A percentile compares a stretch with the other conserved stretches of the same genome.
phyloP scores from a whole-genome alignment of 768 basidiomycete genomes.

The Termitomyces sp. region DNA sequence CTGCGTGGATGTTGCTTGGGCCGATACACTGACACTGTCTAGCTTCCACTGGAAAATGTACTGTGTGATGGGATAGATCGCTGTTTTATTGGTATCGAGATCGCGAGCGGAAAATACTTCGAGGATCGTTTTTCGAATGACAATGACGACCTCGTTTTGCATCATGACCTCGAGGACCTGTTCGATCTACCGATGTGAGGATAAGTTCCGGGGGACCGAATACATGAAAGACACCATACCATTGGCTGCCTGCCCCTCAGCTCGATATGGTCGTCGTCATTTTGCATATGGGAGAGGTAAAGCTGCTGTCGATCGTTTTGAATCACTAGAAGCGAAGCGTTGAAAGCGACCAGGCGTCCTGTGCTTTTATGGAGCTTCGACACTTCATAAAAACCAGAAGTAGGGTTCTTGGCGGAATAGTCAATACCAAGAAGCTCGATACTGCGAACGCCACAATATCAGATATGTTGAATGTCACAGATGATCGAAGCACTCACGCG shows the following conservation, averaged over 20 bases:
- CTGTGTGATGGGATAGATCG: conserved; percentile 40
- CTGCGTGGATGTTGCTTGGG: conserved; percentile 23
- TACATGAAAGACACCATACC: conserved; percentile 16
- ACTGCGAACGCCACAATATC: conserved; percentile 19
- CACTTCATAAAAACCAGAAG: conserved; percentile 31
- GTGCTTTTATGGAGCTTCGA: conserved; percentile 27
- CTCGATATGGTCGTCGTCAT: conserved; percentile 28
- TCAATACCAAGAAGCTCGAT: conserved; percentile 41
- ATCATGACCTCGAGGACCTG: conserved; percentile 39
- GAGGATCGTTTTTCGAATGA: conserved; percentile 38
- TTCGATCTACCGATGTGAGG: conserved; percentile 26
- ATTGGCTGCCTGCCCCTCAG: conserved; percentile 31
- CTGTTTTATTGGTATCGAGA: conserved; percentile 17
- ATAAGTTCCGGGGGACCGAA: not conserved
- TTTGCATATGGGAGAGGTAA: conserved; percentile 27
- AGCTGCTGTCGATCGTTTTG: conserved; percentile 28
- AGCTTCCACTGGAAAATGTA: conserved; percentile 56
- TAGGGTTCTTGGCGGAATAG: conserved; percentile 29
- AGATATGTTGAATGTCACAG: not conserved
- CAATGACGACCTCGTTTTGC: conserved; percentile 39
- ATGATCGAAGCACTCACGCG: conserved; percentile 24
- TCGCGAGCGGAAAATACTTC: conserved; percentile 38
- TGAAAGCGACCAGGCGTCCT: conserved; percentile 28
- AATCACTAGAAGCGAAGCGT: conserved; percentile 35
- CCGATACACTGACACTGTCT: conserved; percentile 43